Evolutionary conservation across 2,329 filamentous ascomycete genomes (phyloP).

Genomic region (Alternaria sp.): DNA sequence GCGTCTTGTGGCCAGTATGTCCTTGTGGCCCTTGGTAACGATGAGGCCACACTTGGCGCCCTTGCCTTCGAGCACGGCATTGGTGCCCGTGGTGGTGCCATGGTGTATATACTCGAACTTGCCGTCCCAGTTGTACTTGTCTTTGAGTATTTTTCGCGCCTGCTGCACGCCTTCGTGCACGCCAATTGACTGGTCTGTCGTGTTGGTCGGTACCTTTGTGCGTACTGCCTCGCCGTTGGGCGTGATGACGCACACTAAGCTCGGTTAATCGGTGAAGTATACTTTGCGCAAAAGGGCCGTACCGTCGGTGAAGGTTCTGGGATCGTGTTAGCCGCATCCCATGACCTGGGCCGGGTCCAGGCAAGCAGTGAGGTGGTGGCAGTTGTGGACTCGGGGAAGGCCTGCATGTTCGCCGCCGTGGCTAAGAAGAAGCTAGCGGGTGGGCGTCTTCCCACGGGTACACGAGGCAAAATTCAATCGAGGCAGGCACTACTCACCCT

Average conservation of each 20-base stretch:
- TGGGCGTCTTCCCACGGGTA: background rate
- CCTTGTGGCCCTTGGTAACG: conserved; percentile 61
- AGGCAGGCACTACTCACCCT: conserved; percentile 35
- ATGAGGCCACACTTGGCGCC: conserved; percentile 59
- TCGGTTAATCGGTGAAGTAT: background rate
- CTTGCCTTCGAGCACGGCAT: conserved; percentile 61
- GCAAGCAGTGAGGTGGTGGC: background rate
- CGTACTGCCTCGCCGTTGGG: conserved; percentile 56
- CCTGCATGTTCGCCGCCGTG: conserved; percentile 7
- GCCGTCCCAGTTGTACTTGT: conserved; percentile 54
- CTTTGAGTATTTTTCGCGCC: conserved; percentile 51
- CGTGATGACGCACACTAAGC: conserved; percentile 55
- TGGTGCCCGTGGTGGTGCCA: conserved; percentile 61
- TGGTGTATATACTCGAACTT: conserved; percentile 61
- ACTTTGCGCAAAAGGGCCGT: background rate
- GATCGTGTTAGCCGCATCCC: conserved; percentile 18
- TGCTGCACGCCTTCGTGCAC: conserved; percentile 58
- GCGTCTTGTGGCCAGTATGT: conserved; percentile 57
- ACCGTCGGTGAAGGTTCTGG: conserved; percentile 58
- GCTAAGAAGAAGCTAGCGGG: background rate
- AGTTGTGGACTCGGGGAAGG: conserved; percentile 5
- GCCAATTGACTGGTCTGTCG: conserved; percentile 58
- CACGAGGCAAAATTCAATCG: conserved; percentile 3
- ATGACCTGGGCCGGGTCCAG: background rate
- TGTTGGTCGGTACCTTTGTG: conserved; percentile 59